Percentiles rank a stretch among this genome's conserved stretches.
Conservation (phyloP, 257 asterid genomes). For the Anisodus acutangulus region DNA sequence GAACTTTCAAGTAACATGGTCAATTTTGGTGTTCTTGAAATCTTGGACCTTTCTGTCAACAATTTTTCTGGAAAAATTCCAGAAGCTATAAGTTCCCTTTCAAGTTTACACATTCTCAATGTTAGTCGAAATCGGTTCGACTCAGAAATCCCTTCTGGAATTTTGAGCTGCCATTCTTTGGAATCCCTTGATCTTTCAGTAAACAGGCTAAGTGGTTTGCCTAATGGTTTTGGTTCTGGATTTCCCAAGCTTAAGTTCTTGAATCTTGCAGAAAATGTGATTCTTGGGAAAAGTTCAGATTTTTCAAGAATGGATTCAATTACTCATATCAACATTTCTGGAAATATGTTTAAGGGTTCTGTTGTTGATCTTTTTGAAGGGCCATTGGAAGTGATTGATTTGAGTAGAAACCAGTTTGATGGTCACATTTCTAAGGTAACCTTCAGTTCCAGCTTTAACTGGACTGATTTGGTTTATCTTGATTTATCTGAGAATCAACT, state of each 20-base stretch:
- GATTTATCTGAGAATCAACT: constrained; percentile 81
- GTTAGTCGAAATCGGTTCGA: constrained; percentile 67
- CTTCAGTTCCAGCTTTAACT: constrained; percentile 56
- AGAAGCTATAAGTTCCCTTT: constrained; percentile 72
- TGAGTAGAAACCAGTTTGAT: constrained; percentile 88
- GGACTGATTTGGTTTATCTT: constrained; percentile 69
- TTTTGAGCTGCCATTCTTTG: constrained; percentile 61
- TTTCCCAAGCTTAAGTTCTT: constrained; percentile 61
- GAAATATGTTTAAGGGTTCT: constrained; percentile 73
- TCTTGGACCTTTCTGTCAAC: constrained; percentile 79
- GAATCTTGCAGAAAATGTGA: constrained; percentile 65
- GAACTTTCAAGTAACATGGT: constrained; percentile 72
- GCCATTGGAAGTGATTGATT: constrained; percentile 74
- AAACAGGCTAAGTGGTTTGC: constrained; percentile 64
- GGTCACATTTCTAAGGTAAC: constrained; percentile 86
- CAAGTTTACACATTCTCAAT: constrained; percentile 57
- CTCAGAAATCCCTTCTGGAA: constrained; percentile 59
- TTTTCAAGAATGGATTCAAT: constrained; percentile 57
- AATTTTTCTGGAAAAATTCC: constrained; percentile 72
- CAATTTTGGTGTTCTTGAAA: constrained; percentile 74
- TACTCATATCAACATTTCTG: constrained; percentile 70
- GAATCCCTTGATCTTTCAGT: constrained; percentile 67
- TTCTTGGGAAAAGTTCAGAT: constrained; percentile 69
- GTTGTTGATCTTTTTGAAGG: constrained; percentile 64
- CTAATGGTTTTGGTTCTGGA: constrained; percentile 63